Evolutionary conservation across 345 rosid genomes (phyloP).

Genomic region (Brassica incana): DNA sequence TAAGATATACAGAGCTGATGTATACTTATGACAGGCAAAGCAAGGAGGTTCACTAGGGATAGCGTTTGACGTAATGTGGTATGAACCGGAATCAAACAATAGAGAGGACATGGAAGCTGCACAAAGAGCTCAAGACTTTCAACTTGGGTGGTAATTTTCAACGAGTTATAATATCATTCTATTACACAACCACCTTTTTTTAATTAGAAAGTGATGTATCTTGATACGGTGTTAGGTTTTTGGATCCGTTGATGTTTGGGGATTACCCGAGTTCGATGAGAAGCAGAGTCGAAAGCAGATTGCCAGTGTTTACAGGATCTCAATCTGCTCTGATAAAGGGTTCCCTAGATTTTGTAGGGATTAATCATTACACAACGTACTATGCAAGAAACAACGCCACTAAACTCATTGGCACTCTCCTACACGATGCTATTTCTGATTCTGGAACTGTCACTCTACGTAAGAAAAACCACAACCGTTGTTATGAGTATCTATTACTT

Average conservation of each 20-base stretch:
- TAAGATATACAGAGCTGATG: background rate
- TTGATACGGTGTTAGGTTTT: constrained; percentile 53
- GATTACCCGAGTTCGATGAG: constrained; percentile 89
- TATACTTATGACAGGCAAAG: constrained; percentile 43
- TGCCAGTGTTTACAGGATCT: constrained; percentile 63
- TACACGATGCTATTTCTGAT: constrained; percentile 70
- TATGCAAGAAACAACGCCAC: constrained; percentile 54
- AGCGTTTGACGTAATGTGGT: constrained; percentile 85
- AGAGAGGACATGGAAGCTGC: constrained; percentile 70
- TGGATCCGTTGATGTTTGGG: constrained; percentile 86
- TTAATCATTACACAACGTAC: constrained; percentile 89
- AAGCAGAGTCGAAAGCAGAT: constrained; percentile 66
- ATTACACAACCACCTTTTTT: background rate
- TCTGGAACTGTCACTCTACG: constrained; percentile 82
- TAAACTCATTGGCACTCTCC: constrained; percentile 41
- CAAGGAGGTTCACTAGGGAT: constrained; percentile 79
- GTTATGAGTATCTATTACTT: background rate
- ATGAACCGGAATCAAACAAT: constrained; percentile 56
- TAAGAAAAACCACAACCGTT: constrained; percentile 37
- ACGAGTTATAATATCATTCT: background rate
- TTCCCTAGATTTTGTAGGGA: constrained; percentile 88
- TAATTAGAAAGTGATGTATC: background rate
- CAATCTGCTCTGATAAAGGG: constrained; percentile 69
- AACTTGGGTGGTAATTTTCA: constrained; percentile 71
- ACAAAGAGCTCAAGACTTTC: constrained; percentile 96